These are phyloP conservation scores for Ulmus americana DNA, from an alignment of 331 rosid species.

Conservation along the genomic window DNA sequence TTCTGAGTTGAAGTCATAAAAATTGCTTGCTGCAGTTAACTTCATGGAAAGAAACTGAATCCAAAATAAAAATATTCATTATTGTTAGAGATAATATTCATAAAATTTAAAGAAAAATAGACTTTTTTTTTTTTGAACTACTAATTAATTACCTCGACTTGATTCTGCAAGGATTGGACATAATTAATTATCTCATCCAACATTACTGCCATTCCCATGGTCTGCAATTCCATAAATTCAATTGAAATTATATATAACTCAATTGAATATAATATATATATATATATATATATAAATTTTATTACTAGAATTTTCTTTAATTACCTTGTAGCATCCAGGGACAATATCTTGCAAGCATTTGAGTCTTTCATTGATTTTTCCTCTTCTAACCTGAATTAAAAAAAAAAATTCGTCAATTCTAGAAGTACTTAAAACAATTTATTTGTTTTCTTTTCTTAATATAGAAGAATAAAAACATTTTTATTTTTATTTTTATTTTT, in stretches of 20 bases:
- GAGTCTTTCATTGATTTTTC: conserved; percentile 81
- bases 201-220: conserved; percentile 99
- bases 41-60: conserved; percentile 91
- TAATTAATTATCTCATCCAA: conserved; percentile 94
- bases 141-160: conserved; percentile 61
- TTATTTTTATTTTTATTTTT: background rate
- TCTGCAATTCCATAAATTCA: conserved; percentile 45
- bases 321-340: conserved; percentile 93
- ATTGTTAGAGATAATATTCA: background rate
- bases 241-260: background rate
- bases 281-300: too few relatives aligned
- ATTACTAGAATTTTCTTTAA: background rate
- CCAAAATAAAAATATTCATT: conserved; percentile 1
- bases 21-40: conserved; percentile 80
- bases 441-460: background rate
- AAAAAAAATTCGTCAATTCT: conserved; percentile 15
- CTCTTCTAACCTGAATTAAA: conserved; percentile 75
- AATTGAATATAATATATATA: too few relatives aligned
- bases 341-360: conserved; percentile 80
- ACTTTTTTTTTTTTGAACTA: background rate
- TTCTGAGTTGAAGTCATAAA: conserved; percentile 73
- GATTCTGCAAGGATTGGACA: conserved; percentile 93
- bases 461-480: background rate
- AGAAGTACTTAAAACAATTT: background rate
- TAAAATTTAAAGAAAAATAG: background rate